These are phyloP conservation scores for Aspergillus indologenus DNA, from an alignment of 495 filamentous ascomycete species.

Conservation along the genomic window DNA sequence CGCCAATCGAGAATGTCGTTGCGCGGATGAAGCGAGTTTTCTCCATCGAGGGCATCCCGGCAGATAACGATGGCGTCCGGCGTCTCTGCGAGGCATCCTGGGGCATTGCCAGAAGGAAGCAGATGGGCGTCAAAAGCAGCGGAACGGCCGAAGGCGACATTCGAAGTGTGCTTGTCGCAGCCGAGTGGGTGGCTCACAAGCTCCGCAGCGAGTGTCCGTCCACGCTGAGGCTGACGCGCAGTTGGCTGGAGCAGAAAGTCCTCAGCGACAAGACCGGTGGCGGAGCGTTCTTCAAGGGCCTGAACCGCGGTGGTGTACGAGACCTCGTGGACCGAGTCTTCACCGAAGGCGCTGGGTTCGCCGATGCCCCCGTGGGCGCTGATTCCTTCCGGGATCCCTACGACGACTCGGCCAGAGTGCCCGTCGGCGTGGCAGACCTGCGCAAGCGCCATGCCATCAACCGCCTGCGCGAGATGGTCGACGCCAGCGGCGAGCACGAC, in stretches of 20 bases:
- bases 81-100: conserved; percentile 88
- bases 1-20: conserved; percentile 82
- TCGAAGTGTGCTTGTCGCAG: conserved; percentile 86
- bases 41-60: conserved; percentile 76
- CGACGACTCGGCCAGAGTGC: conserved; percentile 27
- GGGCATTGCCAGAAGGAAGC: conserved; percentile 70
- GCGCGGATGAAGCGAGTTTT: conserved; percentile 78
- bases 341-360: conserved; percentile 80
- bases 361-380: conserved; percentile 46
- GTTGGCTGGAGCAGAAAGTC: conserved; percentile 81
- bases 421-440: conserved; percentile 64
- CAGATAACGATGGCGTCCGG: conserved; percentile 82
- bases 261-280: conserved; percentile 66
- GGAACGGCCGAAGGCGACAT: conserved; percentile 85
- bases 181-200: conserved; percentile 89
- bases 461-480: conserved; percentile 81
- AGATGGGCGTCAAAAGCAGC: conserved; percentile 46
- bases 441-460: conserved; percentile 74
- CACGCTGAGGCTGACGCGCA: conserved; percentile 59
- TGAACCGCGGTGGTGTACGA: conserved; percentile 73
- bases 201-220: conserved; percentile 52
- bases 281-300: conserved; percentile 70
- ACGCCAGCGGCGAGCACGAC: conserved; percentile 84
- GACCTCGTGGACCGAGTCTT: conserved; percentile 86
- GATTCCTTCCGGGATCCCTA: conserved; percentile 36